These are phyloP conservation scores for Peronospora farinosa DNA, from an alignment of 352 stramenopile genomes.

Conservation along the genomic window DNA sequence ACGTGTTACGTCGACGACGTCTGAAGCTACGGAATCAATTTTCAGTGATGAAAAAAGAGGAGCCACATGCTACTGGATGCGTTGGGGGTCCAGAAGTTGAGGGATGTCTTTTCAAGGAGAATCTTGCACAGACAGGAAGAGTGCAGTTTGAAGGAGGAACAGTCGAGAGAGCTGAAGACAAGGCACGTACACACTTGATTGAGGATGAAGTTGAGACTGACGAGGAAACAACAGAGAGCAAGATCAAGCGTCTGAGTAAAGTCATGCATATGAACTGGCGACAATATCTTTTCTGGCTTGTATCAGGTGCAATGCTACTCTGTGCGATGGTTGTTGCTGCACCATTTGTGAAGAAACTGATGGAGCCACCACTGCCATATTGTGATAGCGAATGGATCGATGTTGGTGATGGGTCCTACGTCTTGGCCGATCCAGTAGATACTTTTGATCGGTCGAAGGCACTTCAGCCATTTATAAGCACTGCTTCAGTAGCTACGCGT, in stretches of 20 bases:
- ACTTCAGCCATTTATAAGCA: constrained; percentile 41
- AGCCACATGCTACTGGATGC: constrained; percentile 3
- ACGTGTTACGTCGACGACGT: constrained; percentile 39
- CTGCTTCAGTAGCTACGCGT: constrained; percentile 9
- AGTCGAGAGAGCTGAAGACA: constrained; percentile 10
- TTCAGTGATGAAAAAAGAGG: constrained; percentile 27
- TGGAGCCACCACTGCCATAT: constrained; percentile 35
- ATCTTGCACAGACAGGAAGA: neutral
- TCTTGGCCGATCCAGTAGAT: constrained; percentile 18
- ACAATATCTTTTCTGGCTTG: constrained; percentile 35
- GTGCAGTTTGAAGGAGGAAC: neutral
- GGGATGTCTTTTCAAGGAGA: constrained; percentile 7
- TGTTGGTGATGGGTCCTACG: constrained; percentile 19
- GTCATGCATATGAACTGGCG: constrained; percentile 38
- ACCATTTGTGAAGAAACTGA: constrained; percentile 34
- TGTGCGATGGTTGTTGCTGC: constrained; percentile 37
- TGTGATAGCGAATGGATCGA: constrained; percentile 49
- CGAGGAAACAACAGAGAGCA: constrained; percentile 43
- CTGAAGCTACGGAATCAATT: constrained; percentile 36
- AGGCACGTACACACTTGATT: constrained; percentile 19
- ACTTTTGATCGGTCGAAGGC: constrained; percentile 41
- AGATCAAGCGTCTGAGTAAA: constrained; percentile 27
- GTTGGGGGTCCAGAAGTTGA: constrained; percentile 6
- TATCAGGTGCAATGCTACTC: constrained; percentile 29
- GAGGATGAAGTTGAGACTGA: constrained; percentile 42